Evolutionary conservation across 495 filamentous ascomycete species (phyloP).

Genomic region (Filosporella fistucella): DNA sequence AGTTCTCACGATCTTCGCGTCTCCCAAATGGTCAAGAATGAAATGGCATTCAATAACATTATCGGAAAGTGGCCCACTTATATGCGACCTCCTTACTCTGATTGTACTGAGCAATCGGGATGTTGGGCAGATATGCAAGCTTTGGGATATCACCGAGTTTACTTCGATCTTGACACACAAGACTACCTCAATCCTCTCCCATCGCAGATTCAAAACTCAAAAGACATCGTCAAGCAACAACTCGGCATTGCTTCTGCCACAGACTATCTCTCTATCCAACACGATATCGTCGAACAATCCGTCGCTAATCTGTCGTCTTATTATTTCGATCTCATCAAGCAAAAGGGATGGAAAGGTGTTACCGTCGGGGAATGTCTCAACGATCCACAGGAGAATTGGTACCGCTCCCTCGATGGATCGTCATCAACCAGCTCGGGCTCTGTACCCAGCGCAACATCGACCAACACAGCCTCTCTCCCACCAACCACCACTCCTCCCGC

Average conservation of each 20-base stretch:
- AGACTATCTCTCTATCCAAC: conserved; percentile 38
- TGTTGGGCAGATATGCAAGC: conserved; percentile 64
- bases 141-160: conserved; percentile 64
- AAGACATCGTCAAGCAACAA: conserved; percentile 60
- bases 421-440: neutral
- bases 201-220: conserved; percentile 58
- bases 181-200: conserved; percentile 66
- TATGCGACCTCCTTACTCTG: conserved; percentile 69
- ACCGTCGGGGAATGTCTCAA: conserved; percentile 37
- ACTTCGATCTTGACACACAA: conserved; percentile 75
- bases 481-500: conserved; percentile 1
- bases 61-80: conserved; percentile 69
- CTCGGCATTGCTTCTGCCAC: conserved; percentile 31
- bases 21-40: conserved; percentile 61
- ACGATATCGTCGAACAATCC: conserved; percentile 66
- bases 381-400: conserved; percentile 37
- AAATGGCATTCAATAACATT: conserved; percentile 66
- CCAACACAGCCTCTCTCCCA: neutral
- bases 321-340: conserved; percentile 48
- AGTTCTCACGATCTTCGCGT: conserved; percentile 40
- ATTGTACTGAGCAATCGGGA: conserved; percentile 35
- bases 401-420: conserved; percentile 22
- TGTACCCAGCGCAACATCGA: neutral
- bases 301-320: conserved; percentile 62
- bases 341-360: conserved; percentile 42